Evolutionary conservation across 139 green algal genomes (phyloP), one percentile per base, ranked within the genome.

Genomic region (Coelastrella sp.): DNA sequence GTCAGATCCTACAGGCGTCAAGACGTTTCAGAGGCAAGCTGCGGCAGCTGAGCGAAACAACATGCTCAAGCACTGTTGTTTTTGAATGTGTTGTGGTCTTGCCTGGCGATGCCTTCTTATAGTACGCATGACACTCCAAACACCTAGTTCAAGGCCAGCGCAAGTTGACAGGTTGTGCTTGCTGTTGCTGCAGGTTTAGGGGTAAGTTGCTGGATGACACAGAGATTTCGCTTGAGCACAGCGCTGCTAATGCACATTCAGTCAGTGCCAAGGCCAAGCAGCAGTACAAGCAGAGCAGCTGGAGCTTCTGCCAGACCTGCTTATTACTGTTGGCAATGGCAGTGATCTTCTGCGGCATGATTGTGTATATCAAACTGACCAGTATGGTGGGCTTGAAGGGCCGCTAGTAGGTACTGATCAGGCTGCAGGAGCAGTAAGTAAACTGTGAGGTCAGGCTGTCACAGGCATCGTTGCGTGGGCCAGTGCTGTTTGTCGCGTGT

Each of bases 301-400:
- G 91, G 84, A 93, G 65, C 56, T 91, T 94, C 66, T 95, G 93
- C 85, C 61, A 92, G 24, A 94, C 89, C 4, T 83, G 63, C 15
- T 17, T 91, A 12, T 61, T 94, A 15, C 84, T 95, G 84, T 82
- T 95, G 80, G 27, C 82, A 24, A 91, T 95, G 68, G 81, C 89
- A 7, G 25, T 92, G 59, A 66, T 91, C 14, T 93, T 95, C 66
- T 79, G 78, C 24, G 75, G 12, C 12, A 95, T 95, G 93, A 86
- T 93, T 15, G 91, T 94, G 73, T 95, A 93, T 78, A 95, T 95
- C 74, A 95, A 90, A 58, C 58, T 90, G 12, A 84, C 85, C 10
- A 76, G 72, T 15, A 83, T 90, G 72, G 73, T 90, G n/a, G 85
- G 85, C 58, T 65, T 90, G 9, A 84, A 84, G 74, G 73, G 73